Conservation (phyloP, 352 stramenopile genomes). For the Pythium pyrilobum region DNA sequence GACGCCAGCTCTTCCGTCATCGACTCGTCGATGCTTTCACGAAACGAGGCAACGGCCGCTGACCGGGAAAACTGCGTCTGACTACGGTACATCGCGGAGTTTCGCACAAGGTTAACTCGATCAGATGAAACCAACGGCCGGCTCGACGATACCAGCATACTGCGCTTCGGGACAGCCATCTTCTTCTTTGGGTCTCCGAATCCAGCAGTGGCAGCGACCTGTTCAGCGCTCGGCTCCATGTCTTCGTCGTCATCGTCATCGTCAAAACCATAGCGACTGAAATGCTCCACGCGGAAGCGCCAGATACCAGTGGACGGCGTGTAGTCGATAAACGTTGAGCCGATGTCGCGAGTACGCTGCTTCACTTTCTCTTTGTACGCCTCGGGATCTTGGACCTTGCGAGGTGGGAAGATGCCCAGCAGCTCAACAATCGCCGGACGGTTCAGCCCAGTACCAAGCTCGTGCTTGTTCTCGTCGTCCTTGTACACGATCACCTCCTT, state of each 20-base stretch:
- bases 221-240: conserved; percentile 8
- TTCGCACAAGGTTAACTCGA: conserved; percentile 13
- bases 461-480: conserved; percentile 77
- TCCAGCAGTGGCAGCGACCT: background rate
- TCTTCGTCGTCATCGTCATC: conserved; percentile 54
- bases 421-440: conserved; percentile 76
- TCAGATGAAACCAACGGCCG: conserved; percentile 7
- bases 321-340: conserved; percentile 77
- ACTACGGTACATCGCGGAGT: conserved; percentile 17
- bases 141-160: background rate
- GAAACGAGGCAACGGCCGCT: conserved; percentile 13
- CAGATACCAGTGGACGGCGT: conserved; percentile 65
- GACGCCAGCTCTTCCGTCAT: background rate
- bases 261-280: conserved; percentile 75
- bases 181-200: conserved; percentile 16
- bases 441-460: conserved; percentile 68
- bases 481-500: conserved; percentile 86
- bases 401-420: conserved; percentile 67
- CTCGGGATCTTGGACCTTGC: conserved; percentile 46
- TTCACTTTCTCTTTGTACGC: conserved; percentile 77
- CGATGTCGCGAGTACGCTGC: conserved; percentile 68
- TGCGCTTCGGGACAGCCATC: conserved; percentile 9
- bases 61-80: background rate
- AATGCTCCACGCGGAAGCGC: conserved; percentile 84
- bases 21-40: conserved; percentile 5